These are phyloP conservation scores for Monilinia vaccinii-corymbosi DNA, from an alignment of 2,329 filamentous ascomycete species.

Conservation along the genomic window DNA sequence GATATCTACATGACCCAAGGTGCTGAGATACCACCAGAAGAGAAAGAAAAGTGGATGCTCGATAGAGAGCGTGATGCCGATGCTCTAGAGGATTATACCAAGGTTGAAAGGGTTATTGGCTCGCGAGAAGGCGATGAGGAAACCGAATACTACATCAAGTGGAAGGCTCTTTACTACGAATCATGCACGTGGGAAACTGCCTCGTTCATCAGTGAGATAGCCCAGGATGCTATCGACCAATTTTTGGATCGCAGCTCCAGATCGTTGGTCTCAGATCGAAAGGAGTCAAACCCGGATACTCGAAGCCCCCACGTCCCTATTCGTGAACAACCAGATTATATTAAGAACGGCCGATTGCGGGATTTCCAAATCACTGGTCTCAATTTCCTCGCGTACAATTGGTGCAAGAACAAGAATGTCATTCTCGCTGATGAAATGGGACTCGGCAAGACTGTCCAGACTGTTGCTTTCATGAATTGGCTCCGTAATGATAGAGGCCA, in stretches of 20 bases:
- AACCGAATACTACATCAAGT: slow-evolving; percentile 89
- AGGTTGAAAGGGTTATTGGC: slow-evolving; percentile 88
- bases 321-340: slow-evolving; percentile 77
- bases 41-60: slow-evolving; percentile 89
- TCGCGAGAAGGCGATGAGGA: slow-evolving; percentile 70
- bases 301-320: slow-evolving; percentile 61
- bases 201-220: slow-evolving; percentile 63
- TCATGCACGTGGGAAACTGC: slow-evolving; percentile 88
- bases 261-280: slow-evolving; percentile 69
- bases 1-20: slow-evolving; percentile 72
- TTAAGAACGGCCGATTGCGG: slow-evolving; percentile 75
- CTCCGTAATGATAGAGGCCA: slow-evolving; percentile 81
- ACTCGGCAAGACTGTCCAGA: slow-evolving; percentile 95
- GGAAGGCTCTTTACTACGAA: slow-evolving; percentile 91
- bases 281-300: slow-evolving; percentile 66
- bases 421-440: slow-evolving; percentile 99
- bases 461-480: slow-evolving; percentile 95
- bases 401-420: slow-evolving; percentile 89
- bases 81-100: slow-evolving; percentile 78
- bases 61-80: slow-evolving; percentile 87
- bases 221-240: slow-evolving; percentile 84
- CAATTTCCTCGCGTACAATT: slow-evolving; percentile 94
- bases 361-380: slow-evolving; percentile 90
- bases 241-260: slow-evolving; percentile 77
- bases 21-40: slow-evolving; percentile 68